Evolutionary conservation across 345 rosid genomes (phyloP).

Genomic region (Bruguiera parviflora): DNA sequence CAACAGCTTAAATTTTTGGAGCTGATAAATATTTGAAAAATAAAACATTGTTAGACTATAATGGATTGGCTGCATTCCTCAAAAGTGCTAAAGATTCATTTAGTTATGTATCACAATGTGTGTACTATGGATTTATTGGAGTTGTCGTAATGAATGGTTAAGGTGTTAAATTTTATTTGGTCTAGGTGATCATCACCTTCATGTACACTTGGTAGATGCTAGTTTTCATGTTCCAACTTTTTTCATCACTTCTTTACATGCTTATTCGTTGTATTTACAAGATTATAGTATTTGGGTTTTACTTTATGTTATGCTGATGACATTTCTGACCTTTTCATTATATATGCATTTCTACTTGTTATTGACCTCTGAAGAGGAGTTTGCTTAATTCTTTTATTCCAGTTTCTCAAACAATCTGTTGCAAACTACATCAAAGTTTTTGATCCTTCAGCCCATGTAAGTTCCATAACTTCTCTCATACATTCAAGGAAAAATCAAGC

Average conservation of each 20-base stretch:
- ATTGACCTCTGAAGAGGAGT: conserved; percentile 9
- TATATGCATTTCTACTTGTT: conserved; percentile 3
- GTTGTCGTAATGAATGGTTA: not conserved
- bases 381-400: conserved; percentile 22
- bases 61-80: not conserved
- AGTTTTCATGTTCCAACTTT: too few relatives aligned
- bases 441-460: conserved; percentile 81
- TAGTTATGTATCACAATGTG: not conserved
- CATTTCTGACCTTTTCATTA: conserved; percentile 6
- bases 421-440: conserved; percentile 58
- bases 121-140: not conserved
- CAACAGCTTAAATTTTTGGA: not conserved
- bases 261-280: too few relatives aligned
- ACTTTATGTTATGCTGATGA: not conserved
- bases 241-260: too few relatives aligned
- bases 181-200: too few relatives aligned
- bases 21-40: not conserved
- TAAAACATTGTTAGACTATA: not conserved
- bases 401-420: conserved; percentile 80
- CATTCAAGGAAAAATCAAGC: not conserved
- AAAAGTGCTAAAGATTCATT: not conserved
- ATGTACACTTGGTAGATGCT: too few relatives aligned
- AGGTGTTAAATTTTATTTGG: not conserved
- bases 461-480: conserved; percentile 20
- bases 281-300: too few relatives aligned